Base-by-base conservation (phyloP, 192 early-diverging fungal genomes). In the Coemansia sp. region DNA sequence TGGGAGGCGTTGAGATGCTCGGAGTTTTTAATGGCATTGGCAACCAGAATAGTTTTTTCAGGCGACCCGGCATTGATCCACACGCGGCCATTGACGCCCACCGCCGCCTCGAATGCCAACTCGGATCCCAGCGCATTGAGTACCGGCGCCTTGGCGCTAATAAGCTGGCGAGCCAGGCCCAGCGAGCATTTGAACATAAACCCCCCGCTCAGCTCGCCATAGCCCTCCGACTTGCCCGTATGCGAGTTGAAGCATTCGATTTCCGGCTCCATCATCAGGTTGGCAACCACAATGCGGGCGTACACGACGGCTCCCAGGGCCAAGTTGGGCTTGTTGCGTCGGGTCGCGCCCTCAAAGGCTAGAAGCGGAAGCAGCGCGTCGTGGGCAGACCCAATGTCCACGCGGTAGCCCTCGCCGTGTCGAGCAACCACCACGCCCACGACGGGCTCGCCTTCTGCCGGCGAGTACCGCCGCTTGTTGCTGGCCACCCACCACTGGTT, bases 181-280 rank as follows among this genome's bases (percentile, higher is more conserved):
- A 97, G 64, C n/a, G 93, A 95, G 53, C 84, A 87, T 59, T 83
- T 87, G 48, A 93, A 79, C 30, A 90, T 68, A 53, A 85, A 89
- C 10, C 94, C 94, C 17, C 67, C 81, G 51, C 86, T 84, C 37
- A 99, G 75, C 76, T 92, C 90, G 21, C 96, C 96, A 75, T 81
- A 97, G 8, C 93, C 94, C 56, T 93, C 92, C 0, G 90, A 82
- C 58, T 88, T 90, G 32, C 86, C 86, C 0, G 88, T 86, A 12
- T 83, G 67, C 9, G 88, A 86, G 60, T 93, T 92, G 40, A 87
- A 65, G 76, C 97, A 99, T 56, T 94, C 90, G 12, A 99, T 63
- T 58, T 99, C 97, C 9, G 97, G 91, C 38, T 99, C 95, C 93
- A 99, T 96, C 71, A 97, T 92, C 56, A 84, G 88, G 77, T 96